These are phyloP conservation scores for Apiospora hydei DNA, from an alignment of 2,329 filamentous ascomycete genomes.

Conservation along the genomic window DNA sequence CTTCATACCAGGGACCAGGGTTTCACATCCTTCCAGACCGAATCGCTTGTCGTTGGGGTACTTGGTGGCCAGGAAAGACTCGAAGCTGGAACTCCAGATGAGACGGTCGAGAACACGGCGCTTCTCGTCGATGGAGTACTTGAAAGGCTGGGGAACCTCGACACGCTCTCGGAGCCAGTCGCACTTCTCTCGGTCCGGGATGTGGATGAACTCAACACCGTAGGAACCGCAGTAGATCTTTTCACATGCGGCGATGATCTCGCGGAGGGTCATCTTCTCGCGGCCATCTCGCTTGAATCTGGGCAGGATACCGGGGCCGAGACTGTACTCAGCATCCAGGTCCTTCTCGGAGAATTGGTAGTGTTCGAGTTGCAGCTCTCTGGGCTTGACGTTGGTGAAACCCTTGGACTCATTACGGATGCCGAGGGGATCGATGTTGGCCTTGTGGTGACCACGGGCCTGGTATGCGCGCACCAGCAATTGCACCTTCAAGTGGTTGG, in stretches of 20 bases:
- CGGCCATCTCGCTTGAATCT: constrained; percentile 88
- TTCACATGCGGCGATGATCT: constrained; percentile 93
- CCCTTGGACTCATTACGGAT: constrained; percentile 87
- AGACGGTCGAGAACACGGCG: constrained; percentile 94
- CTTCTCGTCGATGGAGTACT: constrained; percentile 98
- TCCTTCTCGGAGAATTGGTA: constrained; percentile 97
- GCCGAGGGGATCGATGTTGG: constrained; percentile 93
- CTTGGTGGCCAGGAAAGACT: constrained; percentile 93
- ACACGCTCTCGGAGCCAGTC: constrained; percentile 97
- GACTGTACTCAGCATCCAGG: constrained; percentile 86
- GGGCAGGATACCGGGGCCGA: constrained; percentile 94
- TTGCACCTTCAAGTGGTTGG: constrained; percentile 98
- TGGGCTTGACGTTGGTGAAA: constrained; percentile 86
- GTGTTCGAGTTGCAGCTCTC: constrained; percentile 90
- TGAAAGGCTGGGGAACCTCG: constrained; percentile 93
- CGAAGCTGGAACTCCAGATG: constrained; percentile 98
- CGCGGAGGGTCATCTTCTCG: constrained; percentile 95
- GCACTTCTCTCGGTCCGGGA: constrained; percentile 95
- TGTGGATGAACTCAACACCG: constrained; percentile 98
- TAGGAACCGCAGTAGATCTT: constrained; percentile 97
- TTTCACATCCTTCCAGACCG: constrained; percentile 96
- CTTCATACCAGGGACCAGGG: constrained; percentile 98
- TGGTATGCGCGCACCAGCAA: constrained; percentile 97
- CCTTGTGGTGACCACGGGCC: constrained; percentile 97
- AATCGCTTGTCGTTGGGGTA: constrained; percentile 99